These are phyloP conservation scores for Exophiala sideris DNA, from an alignment of 2,329 filamentous ascomycete genomes.

Conservation along the genomic window DNA sequence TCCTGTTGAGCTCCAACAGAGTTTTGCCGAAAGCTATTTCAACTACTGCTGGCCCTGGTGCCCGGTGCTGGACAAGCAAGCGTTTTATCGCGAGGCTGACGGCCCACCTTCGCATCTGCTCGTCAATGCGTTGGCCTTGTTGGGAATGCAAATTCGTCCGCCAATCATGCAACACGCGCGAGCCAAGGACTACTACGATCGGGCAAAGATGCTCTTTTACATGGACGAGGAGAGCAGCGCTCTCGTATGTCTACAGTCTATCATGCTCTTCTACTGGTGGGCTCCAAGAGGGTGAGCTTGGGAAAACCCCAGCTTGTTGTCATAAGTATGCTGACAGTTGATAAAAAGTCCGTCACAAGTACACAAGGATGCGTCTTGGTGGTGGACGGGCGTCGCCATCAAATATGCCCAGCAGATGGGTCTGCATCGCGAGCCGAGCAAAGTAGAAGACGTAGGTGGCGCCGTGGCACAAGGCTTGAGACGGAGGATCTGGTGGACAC, in stretches of 20 bases:
- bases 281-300: constrained; percentile 31
- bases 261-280: constrained; percentile 47
- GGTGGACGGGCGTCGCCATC: constrained; percentile 47
- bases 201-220: constrained; percentile 41
- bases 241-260: constrained; percentile 36
- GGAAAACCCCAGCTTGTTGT: neutral
- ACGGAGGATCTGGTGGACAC: constrained; percentile 44
- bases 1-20: constrained; percentile 6
- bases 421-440: constrained; percentile 40
- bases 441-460: constrained; percentile 24
- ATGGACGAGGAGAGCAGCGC: constrained; percentile 40
- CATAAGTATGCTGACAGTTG: neutral
- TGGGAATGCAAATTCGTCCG: constrained; percentile 41
- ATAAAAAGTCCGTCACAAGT: constrained; percentile 34
- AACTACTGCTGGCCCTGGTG: constrained; percentile 18
- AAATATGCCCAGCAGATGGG: constrained; percentile 46
- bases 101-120: constrained; percentile 50
- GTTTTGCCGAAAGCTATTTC: constrained; percentile 12
- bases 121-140: constrained; percentile 40
- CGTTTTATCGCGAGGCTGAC: neutral
- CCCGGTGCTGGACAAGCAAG: constrained; percentile 10
- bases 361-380: constrained; percentile 43
- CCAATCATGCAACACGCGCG: constrained; percentile 41
- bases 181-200: constrained; percentile 40
- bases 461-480: constrained; percentile 31